Evolutionary conservation across 2,329 filamentous ascomycete species (phyloP), one percentile per base, ranked within the genome.

Genomic region (Ascochyta clinopodiicola): DNA sequence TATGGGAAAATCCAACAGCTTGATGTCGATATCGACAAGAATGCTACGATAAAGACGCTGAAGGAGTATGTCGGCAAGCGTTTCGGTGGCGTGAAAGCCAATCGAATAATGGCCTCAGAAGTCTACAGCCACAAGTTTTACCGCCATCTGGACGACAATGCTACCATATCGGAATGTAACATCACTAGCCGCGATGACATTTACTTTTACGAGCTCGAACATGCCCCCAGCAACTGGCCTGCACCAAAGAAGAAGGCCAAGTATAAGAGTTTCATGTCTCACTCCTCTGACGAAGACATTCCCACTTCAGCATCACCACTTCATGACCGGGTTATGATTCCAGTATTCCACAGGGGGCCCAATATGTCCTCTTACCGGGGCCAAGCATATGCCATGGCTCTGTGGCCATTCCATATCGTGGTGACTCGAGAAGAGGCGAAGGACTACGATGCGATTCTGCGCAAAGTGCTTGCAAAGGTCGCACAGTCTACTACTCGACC

Each of bases 51-150:
- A 60, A 86, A 85, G 58, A 75, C 79, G 4, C 71, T 96, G 57
- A 94, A 93, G 73, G 83, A 86, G 44, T 79, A 79, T 35, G 78
- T 88, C 21, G 84, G 81, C 7, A 80, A 80, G 59, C 84, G 84
- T 63, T 78, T 84, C 67, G 66, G 79, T 69, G 64, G 78, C 69
- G 66, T 86, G 83, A 57, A 78, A 51, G 71, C 81, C 44, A 82
- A 87, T 43, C 84, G 86, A 12, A 72, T 97, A n/a, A 86, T 96
- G 70, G 87, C 88, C 13, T 88, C 86, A 1, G 95, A 99, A 68
- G 86, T 96, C 45, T 96, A 91, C 73, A 89, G 86, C 64, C 82
- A 86, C 63, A 92, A 88, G 64, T 93, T 97, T 75, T 98, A 93
- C 80, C 94, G 92, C 70, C 83, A 91, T 44, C 92, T 95, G 62